These are phyloP conservation scores for Leccinum longicurvipes DNA, from an alignment of 768 basidiomycete species.

Conservation along the genomic window DNA sequence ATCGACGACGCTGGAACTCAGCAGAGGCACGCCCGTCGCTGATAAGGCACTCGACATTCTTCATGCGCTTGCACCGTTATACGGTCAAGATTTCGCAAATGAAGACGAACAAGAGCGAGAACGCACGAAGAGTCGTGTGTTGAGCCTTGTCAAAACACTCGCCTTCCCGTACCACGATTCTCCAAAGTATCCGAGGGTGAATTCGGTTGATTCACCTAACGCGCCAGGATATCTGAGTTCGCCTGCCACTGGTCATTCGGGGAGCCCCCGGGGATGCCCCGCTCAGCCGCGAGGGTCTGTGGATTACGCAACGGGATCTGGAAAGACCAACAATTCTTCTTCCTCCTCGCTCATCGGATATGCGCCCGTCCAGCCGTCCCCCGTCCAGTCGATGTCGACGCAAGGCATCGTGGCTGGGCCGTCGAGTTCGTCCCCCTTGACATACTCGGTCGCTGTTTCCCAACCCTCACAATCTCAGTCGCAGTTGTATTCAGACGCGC, in stretches of 20 bases:
- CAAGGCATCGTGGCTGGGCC: conserved; percentile 16
- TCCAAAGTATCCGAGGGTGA: conserved; percentile 48
- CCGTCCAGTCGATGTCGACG: conserved; percentile 22
- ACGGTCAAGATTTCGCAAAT: conserved; percentile 57
- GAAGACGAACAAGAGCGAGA: conserved; percentile 50
- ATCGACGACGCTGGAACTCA: conserved; percentile 61
- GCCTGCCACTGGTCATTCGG: conserved; percentile 55
- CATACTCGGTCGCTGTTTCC: conserved; percentile 19
- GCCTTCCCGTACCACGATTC: conserved; percentile 81
- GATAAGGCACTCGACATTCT: conserved; percentile 75
- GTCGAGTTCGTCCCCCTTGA: conserved; percentile 24
- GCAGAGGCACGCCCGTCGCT: conserved; percentile 60
- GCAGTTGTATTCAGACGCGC: conserved; percentile 25
- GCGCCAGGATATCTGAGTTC: conserved; percentile 46
- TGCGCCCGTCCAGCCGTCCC: conserved; percentile 17
- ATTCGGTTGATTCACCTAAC: conserved; percentile 46
- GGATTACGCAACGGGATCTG: conserved; percentile 22
- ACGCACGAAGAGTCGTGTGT: conserved; percentile 56
- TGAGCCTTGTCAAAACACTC: conserved; percentile 67
- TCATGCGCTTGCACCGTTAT: conserved; percentile 69
- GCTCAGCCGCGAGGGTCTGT: conserved; percentile 25
- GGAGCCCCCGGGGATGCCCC: conserved; percentile 43
- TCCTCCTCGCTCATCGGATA: conserved; percentile 30
- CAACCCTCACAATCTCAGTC: conserved; percentile 24
- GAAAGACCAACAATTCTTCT: conserved; percentile 16